phyloP scores from a whole-genome alignment of 1,139 yeast genomes.

The Zygotorulaspora mrakii region DNA sequence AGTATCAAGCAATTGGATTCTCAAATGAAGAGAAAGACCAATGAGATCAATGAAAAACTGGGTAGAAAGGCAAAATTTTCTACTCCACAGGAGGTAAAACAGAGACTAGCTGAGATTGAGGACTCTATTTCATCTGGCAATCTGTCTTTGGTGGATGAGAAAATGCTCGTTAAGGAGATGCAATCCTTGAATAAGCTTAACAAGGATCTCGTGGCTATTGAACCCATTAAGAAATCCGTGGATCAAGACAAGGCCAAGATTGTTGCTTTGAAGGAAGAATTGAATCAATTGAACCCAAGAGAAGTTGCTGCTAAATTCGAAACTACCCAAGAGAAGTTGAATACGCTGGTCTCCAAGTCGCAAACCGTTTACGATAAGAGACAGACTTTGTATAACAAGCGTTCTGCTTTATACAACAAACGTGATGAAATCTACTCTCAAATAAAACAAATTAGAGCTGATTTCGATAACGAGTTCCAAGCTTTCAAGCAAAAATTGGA shows the following conservation, averaged over 20 bases:
- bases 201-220: conserved; percentile 73
- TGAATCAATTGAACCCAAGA: conserved; percentile 61
- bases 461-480: conserved; percentile 66
- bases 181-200: conserved; percentile 75
- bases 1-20: conserved; percentile 71
- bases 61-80: conserved; percentile 53
- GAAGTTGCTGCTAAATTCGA: conserved; percentile 51
- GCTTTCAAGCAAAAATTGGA: conserved; percentile 67
- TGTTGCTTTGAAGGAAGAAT: conserved; percentile 66
- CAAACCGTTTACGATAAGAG: conserved; percentile 66
- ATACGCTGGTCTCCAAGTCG: conserved; percentile 57
- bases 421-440: conserved; percentile 65
- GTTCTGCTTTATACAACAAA: conserved; percentile 63
- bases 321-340: conserved; percentile 57
- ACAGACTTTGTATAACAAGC: conserved; percentile 57
- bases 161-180: conserved; percentile 80
- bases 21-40: conserved; percentile 68
- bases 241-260: conserved; percentile 79
- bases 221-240: conserved; percentile 71
- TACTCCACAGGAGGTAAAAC: conserved; percentile 73
- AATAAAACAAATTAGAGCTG: conserved; percentile 62
- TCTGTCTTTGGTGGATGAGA: conserved; percentile 88
- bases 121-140: conserved; percentile 72
- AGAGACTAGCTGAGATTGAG: conserved; percentile 67
- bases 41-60: conserved; percentile 55